These are phyloP conservation scores for Alternaria brassicae DNA, from an alignment of 2,329 filamentous ascomycete genomes.

Conservation along the genomic window DNA sequence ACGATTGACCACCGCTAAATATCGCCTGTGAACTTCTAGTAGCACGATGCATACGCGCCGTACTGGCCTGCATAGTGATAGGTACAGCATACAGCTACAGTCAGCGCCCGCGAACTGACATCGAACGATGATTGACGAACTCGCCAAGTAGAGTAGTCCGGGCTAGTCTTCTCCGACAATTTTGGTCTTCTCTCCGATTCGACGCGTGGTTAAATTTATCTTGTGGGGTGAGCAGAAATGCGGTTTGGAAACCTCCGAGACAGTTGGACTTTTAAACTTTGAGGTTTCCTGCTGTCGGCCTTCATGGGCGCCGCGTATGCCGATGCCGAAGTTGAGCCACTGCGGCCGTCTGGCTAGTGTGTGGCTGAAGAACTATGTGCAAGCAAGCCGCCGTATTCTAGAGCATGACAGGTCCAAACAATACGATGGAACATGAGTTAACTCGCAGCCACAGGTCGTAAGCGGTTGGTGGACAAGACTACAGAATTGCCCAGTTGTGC, in stretches of 20 bases:
- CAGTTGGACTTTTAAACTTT: background rate
- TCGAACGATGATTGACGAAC: slow-evolving; percentile 1
- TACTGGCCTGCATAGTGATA: background rate
- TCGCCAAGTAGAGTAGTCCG: background rate
- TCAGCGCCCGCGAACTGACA: background rate
- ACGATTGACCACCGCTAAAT: background rate
- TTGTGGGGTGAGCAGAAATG: background rate
- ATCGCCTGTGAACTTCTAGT: background rate
- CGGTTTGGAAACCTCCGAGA: background rate
- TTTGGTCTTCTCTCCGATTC: background rate
- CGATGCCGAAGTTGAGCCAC: slow-evolving; percentile 1
- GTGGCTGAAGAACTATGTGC: background rate
- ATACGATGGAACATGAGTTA: background rate
- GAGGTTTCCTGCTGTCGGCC: background rate
- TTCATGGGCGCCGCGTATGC: background rate
- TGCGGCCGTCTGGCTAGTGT: background rate
- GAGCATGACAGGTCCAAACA: background rate
- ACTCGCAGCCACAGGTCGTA: background rate
- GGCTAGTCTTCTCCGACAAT: slow-evolving; percentile 3
- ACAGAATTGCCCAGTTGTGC: background rate
- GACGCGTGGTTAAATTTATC: background rate
- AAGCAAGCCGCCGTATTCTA: background rate
- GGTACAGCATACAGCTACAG: background rate
- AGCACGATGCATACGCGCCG: background rate
- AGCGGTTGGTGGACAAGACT: background rate